Evolutionary conservation across 2,329 filamentous ascomycete genomes (phyloP).

Genomic region (Hypoxylon sp.): DNA sequence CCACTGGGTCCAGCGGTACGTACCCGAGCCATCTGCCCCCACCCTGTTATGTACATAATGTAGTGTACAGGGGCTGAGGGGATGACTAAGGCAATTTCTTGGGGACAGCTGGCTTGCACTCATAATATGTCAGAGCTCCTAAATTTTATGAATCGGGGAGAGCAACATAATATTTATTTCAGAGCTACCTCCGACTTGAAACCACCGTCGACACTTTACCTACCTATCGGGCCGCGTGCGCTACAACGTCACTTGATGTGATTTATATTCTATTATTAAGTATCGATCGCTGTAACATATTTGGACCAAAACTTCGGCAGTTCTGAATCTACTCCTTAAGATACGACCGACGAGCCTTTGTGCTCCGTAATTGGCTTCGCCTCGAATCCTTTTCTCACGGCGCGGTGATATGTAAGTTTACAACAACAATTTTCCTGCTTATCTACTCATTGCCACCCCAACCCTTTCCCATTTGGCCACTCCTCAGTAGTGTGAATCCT

Average conservation of each 20-base stretch:
- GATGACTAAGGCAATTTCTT: conserved; percentile 25
- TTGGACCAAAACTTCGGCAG: conserved; percentile 3
- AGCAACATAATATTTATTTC: conserved; percentile 22
- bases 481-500: not conserved
- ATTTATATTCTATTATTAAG: conserved; percentile 13
- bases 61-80: conserved; percentile 1
- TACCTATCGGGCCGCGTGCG: conserved; percentile 2
- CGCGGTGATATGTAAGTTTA: conserved; percentile 39
- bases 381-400: conserved; percentile 39
- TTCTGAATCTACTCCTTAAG: conserved; percentile 7
- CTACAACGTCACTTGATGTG: conserved; percentile 21
- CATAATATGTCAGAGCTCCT: conserved; percentile 24
- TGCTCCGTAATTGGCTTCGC: conserved; percentile 47
- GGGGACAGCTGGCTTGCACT: conserved; percentile 30
- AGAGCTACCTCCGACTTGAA: conserved; percentile 18
- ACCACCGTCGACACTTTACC: conserved; percentile 26
- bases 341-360: conserved; percentile 43
- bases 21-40: not conserved
- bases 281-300: conserved; percentile 7
- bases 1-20: not conserved
- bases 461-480: not conserved
- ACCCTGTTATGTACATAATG: not conserved
- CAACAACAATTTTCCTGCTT: conserved; percentile 23
- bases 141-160: conserved; percentile 30
- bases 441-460: not conserved